A percentile compares a stretch with the other conserved stretches of the same genome.
phyloP scores from a whole-genome alignment of 768 basidiomycete species.

The Termitomyces sp. region DNA sequence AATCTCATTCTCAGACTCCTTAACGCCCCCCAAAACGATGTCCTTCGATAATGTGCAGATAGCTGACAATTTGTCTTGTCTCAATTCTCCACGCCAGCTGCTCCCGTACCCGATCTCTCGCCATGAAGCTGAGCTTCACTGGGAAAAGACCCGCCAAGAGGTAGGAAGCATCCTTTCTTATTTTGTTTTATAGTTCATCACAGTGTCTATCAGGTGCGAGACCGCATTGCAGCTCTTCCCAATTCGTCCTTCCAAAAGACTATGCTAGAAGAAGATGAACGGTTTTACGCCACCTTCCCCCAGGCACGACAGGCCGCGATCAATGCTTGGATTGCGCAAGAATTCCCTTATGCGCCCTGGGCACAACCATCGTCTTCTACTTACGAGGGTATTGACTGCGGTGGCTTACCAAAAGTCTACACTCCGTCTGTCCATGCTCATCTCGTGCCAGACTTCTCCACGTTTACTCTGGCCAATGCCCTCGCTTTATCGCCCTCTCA shows the following conservation, averaged over 20 bases:
- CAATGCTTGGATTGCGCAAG: constrained; percentile 11
- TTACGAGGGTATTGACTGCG: not conserved
- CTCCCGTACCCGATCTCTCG: constrained; percentile 5
- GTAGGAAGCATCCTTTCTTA: constrained; percentile 2
- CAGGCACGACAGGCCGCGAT: constrained; percentile 16
- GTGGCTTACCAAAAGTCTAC: not conserved
- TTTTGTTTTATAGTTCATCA: not conserved
- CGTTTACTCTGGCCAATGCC: constrained; percentile 2
- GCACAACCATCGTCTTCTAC: not conserved
- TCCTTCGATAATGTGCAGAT: not conserved
- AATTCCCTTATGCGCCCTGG: constrained; percentile 2
- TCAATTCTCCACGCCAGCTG: not conserved
- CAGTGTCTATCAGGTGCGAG: constrained; percentile 1
- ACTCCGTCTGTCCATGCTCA: not conserved
- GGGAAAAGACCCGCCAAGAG: constrained; percentile 11
- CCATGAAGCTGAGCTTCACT: constrained; percentile 12
- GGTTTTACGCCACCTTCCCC: constrained; percentile 19
- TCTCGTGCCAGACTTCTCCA: not conserved
- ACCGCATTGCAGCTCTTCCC: not conserved
- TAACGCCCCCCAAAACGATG: not conserved
- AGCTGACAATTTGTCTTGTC: not conserved
- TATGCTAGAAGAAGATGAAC: constrained; percentile 18
- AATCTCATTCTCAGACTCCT: not conserved
- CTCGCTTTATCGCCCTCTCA: not conserved
- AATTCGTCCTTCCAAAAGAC: constrained; percentile 15